Conservation (phyloP, 139 green algal species). For the Micractinium conductrix region DNA sequence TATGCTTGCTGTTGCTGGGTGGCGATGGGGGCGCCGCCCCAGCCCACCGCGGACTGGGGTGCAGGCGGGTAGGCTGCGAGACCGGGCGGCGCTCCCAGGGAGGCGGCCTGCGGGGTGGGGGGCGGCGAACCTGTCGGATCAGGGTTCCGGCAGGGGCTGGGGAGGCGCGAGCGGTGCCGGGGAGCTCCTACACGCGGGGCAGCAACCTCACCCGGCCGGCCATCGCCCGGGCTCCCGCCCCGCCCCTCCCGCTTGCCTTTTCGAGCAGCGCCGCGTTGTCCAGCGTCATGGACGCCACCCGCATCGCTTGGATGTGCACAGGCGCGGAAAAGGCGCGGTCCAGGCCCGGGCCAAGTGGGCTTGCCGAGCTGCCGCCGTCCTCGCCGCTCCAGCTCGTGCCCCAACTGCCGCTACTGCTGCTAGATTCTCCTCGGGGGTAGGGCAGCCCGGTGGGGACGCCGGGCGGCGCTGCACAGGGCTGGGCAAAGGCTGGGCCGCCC, state of each 20-base stretch:
- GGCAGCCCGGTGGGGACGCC: not conserved
- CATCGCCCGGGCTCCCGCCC: not conserved
- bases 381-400: slow-evolving; percentile 2
- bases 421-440: not conserved
- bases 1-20: not conserved
- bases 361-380: not conserved
- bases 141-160: not conserved
- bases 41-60: not conserved
- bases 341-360: not conserved
- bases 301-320: not conserved
- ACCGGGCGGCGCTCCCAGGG: not conserved
- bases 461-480: too few relatives aligned
- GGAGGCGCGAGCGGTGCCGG: not conserved
- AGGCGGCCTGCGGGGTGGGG: not conserved
- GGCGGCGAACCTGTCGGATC: not conserved
- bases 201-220: not conserved
- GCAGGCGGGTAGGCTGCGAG: not conserved
- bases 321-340: not conserved
- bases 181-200: not conserved
- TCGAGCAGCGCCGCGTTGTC: not conserved
- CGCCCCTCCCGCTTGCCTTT: not conserved
- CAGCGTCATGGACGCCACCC: not conserved
- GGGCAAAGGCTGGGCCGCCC: too few relatives aligned
- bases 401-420: not conserved
- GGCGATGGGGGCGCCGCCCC: slow-evolving; percentile 20